Percentiles rank a stretch among this genome's conserved stretches.
Evolutionary conservation across 1,284 basidiomycete genomes (phyloP).

Genomic region (Wallemia ichthyophaga): DNA sequence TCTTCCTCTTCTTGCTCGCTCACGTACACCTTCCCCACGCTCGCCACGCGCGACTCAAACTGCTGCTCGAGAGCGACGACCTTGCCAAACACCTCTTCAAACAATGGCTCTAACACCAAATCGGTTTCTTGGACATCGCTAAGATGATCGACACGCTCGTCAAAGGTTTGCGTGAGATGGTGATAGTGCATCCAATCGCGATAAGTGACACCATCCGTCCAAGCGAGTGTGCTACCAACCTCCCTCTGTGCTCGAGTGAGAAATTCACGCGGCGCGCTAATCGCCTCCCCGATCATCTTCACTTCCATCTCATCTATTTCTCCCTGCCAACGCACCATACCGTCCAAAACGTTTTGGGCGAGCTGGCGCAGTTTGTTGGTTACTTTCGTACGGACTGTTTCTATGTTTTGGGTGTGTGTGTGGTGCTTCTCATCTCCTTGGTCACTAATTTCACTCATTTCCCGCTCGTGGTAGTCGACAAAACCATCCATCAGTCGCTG

Average conservation of each 20-base stretch:
- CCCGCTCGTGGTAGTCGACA: not conserved
- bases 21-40: not conserved
- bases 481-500: not conserved
- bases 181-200: not conserved
- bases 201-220: not conserved
- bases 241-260: not conserved
- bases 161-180: not conserved
- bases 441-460: not conserved
- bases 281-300: not conserved
- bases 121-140: not conserved
- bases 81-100: not conserved
- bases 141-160: not conserved
- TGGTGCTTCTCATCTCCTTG: not conserved
- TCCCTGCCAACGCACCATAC: not conserved
- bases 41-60: no score
- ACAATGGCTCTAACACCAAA: not conserved
- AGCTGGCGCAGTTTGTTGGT: not conserved
- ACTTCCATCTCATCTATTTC: not conserved
- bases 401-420: not conserved
- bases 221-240: not conserved
- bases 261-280: not conserved
- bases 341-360: not conserved
- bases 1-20: not conserved
- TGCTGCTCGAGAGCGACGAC: not conserved
- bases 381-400: not conserved